A percentile compares a stretch with the other conserved stretches of the same genome.
Evolutionary conservation across 345 rosid genomes (phyloP).

Genomic region (Fremontodendron californicum): DNA sequence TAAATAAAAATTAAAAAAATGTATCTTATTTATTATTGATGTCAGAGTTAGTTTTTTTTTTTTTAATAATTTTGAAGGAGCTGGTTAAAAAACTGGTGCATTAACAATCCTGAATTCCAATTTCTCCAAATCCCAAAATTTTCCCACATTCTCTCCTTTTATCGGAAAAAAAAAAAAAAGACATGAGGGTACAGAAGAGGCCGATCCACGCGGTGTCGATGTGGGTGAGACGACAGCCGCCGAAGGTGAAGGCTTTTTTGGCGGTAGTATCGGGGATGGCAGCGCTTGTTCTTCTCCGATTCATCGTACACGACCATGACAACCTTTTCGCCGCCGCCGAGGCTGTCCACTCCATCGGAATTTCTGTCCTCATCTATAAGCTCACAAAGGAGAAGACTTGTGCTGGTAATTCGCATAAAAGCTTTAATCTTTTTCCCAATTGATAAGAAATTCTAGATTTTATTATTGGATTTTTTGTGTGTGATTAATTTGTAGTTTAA

Average conservation of each 20-base stretch:
- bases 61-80: too few relatives aligned
- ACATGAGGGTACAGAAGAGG: slow-evolving; percentile 56
- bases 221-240: slow-evolving; percentile 95
- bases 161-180: neutral
- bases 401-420: slow-evolving; percentile 53
- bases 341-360: slow-evolving; percentile 96
- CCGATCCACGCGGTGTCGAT: slow-evolving; percentile 72
- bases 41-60: too few relatives aligned
- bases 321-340: slow-evolving; percentile 98
- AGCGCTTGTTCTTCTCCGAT: slow-evolving; percentile 79
- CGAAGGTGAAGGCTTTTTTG: slow-evolving; percentile 91
- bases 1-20: too few relatives aligned
- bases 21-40: neutral
- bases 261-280: slow-evolving; percentile 93
- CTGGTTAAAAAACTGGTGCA: too few relatives aligned
- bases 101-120: neutral
- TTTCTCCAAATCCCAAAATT: slow-evolving; percentile 2
- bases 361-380: slow-evolving; percentile 88
- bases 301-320: slow-evolving; percentile 95
- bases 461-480: neutral
- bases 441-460: neutral
- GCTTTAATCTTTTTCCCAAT: neutral
- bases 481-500: neutral
- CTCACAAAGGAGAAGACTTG: slow-evolving; percentile 95
- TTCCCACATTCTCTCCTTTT: slow-evolving; percentile 11